Percentiles rank a stretch among this genome's conserved stretches.
Conservation (phyloP, 148 eudicot genomes). For the Heliamphora exappendiculata region DNA sequence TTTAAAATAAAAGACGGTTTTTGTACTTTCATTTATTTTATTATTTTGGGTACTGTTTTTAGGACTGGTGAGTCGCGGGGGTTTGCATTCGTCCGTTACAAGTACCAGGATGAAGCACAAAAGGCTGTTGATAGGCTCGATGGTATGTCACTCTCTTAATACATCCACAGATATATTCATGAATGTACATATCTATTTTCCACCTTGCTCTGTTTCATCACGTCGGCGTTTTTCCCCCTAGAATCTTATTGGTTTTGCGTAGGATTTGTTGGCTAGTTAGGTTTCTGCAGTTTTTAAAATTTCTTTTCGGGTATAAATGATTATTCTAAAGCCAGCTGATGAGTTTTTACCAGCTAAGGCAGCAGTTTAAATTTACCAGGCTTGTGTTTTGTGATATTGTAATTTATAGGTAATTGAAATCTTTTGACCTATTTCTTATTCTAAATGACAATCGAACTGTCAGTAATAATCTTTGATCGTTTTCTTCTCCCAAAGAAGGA, state of each 20-base stretch:
- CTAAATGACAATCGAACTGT: too few species aligned
- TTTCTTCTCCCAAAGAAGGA: neutral
- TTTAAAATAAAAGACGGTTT: too few species aligned
- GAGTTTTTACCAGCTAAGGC: too few species aligned
- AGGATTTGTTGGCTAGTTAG: neutral
- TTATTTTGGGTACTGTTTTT: neutral
- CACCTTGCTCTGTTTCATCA: neutral
- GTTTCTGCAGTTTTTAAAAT: neutral
- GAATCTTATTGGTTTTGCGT: neutral
- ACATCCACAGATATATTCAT: neutral
- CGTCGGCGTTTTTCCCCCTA: neutral
- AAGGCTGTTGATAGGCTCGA: conserved; percentile 26
- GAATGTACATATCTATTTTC: neutral
- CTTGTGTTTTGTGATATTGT: too few species aligned
- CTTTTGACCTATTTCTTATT: too few species aligned
- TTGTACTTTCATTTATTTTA: neutral
- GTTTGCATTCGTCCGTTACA: conserved; percentile 23
- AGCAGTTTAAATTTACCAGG: too few species aligned
- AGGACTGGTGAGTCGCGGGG: conserved; percentile 26
- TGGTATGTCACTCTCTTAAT: conserved; percentile 4
- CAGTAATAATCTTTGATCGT: neutral
- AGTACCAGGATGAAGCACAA: conserved; percentile 26
- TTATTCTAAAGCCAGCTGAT: too few species aligned
- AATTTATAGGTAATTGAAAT: too few species aligned
- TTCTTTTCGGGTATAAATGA: too few species aligned